Evolutionary conservation across 225 moss, liverwort and hornwort genomes (phyloP).

Genomic region (Climacium dendroides): DNA sequence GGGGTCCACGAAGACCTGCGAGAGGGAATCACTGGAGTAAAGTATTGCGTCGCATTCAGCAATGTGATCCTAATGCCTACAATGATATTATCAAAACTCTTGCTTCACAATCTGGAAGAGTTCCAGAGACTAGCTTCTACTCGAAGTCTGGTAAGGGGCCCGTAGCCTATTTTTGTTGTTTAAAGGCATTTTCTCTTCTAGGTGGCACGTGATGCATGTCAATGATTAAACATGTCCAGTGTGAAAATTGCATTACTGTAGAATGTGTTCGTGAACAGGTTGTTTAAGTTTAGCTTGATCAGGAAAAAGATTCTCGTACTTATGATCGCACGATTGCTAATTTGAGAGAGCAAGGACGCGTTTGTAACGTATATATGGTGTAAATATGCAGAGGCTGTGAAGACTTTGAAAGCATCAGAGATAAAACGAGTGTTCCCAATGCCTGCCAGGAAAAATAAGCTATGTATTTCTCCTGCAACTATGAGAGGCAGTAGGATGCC

Average conservation of each 20-base stretch:
- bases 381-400: not conserved
- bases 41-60: conserved; percentile 2
- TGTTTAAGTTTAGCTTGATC: not conserved
- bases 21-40: not conserved
- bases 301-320: not conserved
- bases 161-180: not conserved
- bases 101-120: not conserved
- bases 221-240: not conserved
- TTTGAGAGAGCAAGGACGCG: not conserved
- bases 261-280: not conserved
- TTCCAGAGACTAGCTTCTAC: not conserved
- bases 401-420: not conserved
- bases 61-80: not conserved
- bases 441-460: not conserved
- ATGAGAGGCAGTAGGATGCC: not conserved
- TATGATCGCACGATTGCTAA: not conserved
- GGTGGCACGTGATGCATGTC: not conserved
- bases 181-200: not conserved
- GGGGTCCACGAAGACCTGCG: not conserved
- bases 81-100: not conserved
- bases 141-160: not conserved
- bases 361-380: not conserved
- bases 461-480: not conserved
- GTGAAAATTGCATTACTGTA: not conserved
- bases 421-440: not conserved